These are phyloP conservation scores for Xylaria venustula DNA, from an alignment of 495 filamentous ascomycete species.

Conservation along the genomic window DNA sequence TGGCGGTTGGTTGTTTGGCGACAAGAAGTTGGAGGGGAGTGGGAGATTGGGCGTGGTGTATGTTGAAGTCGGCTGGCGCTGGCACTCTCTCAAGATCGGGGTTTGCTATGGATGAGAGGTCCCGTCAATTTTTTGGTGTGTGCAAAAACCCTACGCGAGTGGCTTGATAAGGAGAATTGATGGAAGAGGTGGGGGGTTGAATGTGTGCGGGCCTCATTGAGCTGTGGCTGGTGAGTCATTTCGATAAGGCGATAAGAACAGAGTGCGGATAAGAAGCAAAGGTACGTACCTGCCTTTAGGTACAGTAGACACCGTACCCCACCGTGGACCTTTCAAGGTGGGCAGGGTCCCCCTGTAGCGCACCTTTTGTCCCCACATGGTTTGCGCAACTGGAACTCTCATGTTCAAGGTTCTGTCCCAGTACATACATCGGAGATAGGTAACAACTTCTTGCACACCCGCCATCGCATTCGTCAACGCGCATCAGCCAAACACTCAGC, in stretches of 20 bases:
- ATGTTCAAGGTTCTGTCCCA: too few species aligned
- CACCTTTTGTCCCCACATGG: background rate
- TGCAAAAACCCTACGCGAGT: constrained; percentile 34
- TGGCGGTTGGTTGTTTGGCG: constrained; percentile 51
- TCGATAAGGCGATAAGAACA: constrained; percentile 1
- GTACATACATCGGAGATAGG: too few species aligned
- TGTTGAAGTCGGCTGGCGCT: constrained; percentile 28
- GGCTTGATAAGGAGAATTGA: constrained; percentile 11
- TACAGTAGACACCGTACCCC: too few species aligned
- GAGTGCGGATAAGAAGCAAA: background rate
- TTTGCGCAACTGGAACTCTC: too few species aligned
- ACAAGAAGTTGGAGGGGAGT: constrained; percentile 40
- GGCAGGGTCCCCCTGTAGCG: too few species aligned
- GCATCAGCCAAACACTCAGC: too few species aligned
- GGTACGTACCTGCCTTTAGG: too few species aligned
- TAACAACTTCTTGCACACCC: too few species aligned
- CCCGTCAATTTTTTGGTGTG: constrained; percentile 33
- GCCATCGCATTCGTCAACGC: too few species aligned
- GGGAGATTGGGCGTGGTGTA: constrained; percentile 23
- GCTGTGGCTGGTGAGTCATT: constrained; percentile 14
- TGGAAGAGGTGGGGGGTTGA: background rate
- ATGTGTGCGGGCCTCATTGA: background rate
- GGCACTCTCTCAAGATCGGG: constrained; percentile 18
- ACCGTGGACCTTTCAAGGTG: too few species aligned
- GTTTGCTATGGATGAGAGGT: constrained; percentile 33